A percentile compares a stretch with the other conserved stretches of the same genome.
phyloP scores from a whole-genome alignment of 768 basidiomycete genomes.

The Auriscalpium microsporum region DNA sequence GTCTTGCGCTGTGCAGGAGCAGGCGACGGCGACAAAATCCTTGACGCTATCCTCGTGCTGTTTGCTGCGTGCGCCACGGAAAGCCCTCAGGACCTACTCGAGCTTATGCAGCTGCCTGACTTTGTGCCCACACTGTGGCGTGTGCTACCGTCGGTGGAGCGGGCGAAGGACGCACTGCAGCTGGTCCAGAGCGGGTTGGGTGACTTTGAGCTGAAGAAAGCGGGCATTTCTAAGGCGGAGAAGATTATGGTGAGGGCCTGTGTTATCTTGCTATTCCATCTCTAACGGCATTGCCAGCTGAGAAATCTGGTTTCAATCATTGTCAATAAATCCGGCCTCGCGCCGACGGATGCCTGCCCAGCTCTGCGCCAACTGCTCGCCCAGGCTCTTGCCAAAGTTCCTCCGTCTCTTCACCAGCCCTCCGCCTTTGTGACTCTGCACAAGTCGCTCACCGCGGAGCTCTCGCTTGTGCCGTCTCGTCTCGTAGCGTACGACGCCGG shows the following conservation, averaged over 20 bases:
- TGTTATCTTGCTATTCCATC: no score
- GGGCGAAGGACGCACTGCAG: conserved; percentile 42
- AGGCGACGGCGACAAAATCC: conserved; percentile 54
- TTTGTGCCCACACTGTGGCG: conserved; percentile 21
- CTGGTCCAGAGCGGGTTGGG: conserved; percentile 27
- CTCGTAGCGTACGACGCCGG: conserved; percentile 33
- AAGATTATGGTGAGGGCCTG: conserved; percentile 37
- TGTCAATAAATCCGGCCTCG: conserved; percentile 25
- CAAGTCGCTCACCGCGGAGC: conserved; percentile 26
- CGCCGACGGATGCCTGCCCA: conserved; percentile 38
- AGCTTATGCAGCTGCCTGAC: conserved; percentile 36
- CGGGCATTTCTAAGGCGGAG: conserved; percentile 53
- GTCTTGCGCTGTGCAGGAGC: conserved; percentile 50
- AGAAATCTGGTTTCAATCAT: conserved; percentile 27
- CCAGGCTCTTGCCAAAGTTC: conserved; percentile 39
- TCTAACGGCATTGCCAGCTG: conserved; percentile 20
- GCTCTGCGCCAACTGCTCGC: conserved; percentile 40
- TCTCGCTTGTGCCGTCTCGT: conserved; percentile 31
- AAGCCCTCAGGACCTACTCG: conserved; percentile 45
- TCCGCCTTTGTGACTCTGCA: conserved; percentile 24
- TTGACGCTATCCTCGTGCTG: conserved; percentile 55
- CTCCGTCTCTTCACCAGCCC: conserved; percentile 33
- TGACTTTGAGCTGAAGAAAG: conserved; percentile 39
- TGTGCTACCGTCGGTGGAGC: conserved; percentile 16
- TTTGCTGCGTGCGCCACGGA: conserved; percentile 57